phyloP scores from a whole-genome alignment of 495 filamentous ascomycete species.

The Podospora bellae-mahoneyi region DNA sequence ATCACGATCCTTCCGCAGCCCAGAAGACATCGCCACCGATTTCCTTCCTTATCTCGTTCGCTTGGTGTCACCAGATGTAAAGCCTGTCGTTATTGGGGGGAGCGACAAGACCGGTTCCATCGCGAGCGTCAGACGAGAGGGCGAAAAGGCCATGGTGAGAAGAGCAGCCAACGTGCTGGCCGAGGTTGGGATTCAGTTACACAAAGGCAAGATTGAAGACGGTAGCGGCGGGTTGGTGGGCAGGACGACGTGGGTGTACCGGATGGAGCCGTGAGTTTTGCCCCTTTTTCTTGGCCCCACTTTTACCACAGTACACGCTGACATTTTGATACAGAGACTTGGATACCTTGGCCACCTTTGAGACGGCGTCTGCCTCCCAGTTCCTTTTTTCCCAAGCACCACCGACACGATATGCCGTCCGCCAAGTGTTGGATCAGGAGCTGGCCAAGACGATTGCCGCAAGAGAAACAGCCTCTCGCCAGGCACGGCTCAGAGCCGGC shows the following conservation, averaged over 20 bases:
- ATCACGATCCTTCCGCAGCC: constrained; percentile 69
- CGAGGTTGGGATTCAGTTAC: constrained; percentile 75
- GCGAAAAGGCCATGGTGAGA: constrained; percentile 74
- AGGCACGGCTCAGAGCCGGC: constrained; percentile 51
- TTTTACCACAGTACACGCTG: not conserved
- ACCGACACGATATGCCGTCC: constrained; percentile 81
- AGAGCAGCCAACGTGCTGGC: constrained; percentile 76
- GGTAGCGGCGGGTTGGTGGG: constrained; percentile 38
- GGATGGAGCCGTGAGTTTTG: constrained; percentile 84
- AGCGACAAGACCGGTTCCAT: constrained; percentile 61
- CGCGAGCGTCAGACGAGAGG: constrained; percentile 81
- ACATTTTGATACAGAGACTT: constrained; percentile 39
- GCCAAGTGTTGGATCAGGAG: constrained; percentile 89
- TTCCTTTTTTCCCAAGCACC: constrained; percentile 45
- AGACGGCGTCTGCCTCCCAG: constrained; percentile 48
- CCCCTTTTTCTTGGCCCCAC: not conserved
- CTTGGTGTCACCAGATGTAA: constrained; percentile 83
- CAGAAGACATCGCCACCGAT: constrained; percentile 70
- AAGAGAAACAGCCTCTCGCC: constrained; percentile 56
- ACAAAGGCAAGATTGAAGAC: constrained; percentile 73
- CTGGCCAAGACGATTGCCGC: constrained; percentile 64
- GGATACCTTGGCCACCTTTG: constrained; percentile 64
- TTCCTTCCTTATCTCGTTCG: constrained; percentile 78
- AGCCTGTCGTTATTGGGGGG: constrained; percentile 83
- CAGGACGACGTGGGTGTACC: constrained; percentile 71